Evolutionary conservation across 2,329 filamentous ascomycete species (phyloP).

Genomic region (Colletotrichum eremochloae): DNA sequence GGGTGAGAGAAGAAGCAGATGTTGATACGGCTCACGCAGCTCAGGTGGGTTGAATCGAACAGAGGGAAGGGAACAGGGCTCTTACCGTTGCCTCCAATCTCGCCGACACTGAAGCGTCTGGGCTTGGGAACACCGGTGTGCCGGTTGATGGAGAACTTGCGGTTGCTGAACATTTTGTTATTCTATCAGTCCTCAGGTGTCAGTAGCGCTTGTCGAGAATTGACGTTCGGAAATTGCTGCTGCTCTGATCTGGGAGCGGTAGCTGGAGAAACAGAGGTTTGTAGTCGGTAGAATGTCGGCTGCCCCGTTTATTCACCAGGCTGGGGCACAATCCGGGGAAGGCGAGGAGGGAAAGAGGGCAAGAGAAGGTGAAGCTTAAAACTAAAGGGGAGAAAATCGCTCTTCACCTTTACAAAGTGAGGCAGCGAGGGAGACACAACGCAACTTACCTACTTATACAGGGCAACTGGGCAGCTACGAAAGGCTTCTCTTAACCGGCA

Average conservation of each 20-base stretch:
- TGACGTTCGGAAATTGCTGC: neutral
- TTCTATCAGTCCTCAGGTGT: neutral
- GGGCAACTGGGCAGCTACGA: constrained; percentile 28
- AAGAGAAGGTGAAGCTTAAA: constrained; percentile 1
- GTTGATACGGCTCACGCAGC: neutral
- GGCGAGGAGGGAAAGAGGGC: constrained; percentile 3
- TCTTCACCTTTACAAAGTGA: constrained; percentile 20
- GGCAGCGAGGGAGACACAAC: constrained; percentile 33
- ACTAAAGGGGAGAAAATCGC: neutral
- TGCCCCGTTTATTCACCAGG: constrained; percentile 24
- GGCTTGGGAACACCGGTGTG: constrained; percentile 73
- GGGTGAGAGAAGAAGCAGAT: neutral
- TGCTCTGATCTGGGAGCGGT: constrained; percentile 3
- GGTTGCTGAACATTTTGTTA: constrained; percentile 65
- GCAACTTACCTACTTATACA: constrained; percentile 39
- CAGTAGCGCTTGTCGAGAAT: neutral
- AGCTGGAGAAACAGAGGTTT: constrained; percentile 10
- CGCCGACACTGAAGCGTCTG: constrained; percentile 70
- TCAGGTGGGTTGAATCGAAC: neutral
- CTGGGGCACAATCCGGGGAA: constrained; percentile 20
- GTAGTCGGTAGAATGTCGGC: constrained; percentile 11
- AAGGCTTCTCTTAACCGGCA: constrained; percentile 41
- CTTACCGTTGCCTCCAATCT: constrained; percentile 52
- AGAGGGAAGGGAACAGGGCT: neutral
- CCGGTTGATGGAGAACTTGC: constrained; percentile 77